Evolutionary conservation across 768 basidiomycete species (phyloP), one percentile per base, ranked within the genome.

Genomic region (Boletales sp.): DNA sequence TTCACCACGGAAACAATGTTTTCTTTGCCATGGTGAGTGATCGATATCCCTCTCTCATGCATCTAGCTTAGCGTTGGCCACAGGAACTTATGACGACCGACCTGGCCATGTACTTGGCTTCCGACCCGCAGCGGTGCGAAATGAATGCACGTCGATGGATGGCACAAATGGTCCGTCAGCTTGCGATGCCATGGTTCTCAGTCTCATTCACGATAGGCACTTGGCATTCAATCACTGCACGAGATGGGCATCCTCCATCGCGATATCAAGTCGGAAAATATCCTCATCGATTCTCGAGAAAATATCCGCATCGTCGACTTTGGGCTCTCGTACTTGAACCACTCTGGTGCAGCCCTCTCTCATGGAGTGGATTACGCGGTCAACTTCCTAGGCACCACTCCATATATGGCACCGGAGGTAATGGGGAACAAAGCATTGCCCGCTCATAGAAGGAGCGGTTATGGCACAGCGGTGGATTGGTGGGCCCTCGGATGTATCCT

Each of bases 221-320:
- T 69, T 29, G 75, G 74, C 1, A 59, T 76, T n/a, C 51, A 64
- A 4, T 61, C 68, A 37, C 64, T 87, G 37, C 84, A 86, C 55
- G 66, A 66, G 21, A 74, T 81, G 62, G 83, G 82, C 38, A 78
- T 87, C 47, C 75, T 86, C 30, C 84, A 86, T 63, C 75, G 84
- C 13, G 83, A 86, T 53, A 75, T 88, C 48, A 87, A 87, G 58
- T 76, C 83, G 4, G 81, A 82, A 68, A 87, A 87, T 51, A 75
- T 88, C 38, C 73, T 87, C n/a, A 70, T 87, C 44, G 75, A 76
- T 52, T 53, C 50, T 8, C 60, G 58, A 5, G 66, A 66, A 43
- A 75, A 76, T 34, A 57, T 76, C 18, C 68, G 69, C 21, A 73
- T 77, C 15, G 60, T 69, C 3, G 76, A 75, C 47, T 74, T 78